A percentile compares a stretch with the other conserved stretches of the same genome.
Evolutionary conservation across 1,284 basidiomycete species (phyloP).

Genomic region (Schizophyllum commune): DNA sequence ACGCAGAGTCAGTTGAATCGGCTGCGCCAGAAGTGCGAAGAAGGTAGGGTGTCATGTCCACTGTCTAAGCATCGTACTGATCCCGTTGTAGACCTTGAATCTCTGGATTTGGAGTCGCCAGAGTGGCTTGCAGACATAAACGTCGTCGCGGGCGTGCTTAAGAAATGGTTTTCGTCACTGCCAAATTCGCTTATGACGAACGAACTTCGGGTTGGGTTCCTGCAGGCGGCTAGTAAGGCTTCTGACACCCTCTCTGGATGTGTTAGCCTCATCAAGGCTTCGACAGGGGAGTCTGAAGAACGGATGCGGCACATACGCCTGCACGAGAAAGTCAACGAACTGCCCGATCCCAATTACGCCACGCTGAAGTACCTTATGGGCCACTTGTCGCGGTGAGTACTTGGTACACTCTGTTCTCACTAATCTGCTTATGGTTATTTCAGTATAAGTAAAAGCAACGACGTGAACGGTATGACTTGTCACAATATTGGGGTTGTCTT

Average conservation of each 20-base stretch:
- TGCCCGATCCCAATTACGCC: slow-evolving; percentile 97
- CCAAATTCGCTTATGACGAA: slow-evolving; percentile 91
- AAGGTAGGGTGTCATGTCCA: slow-evolving; percentile 45
- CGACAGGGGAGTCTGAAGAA: slow-evolving; percentile 84
- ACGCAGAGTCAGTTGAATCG: slow-evolving; percentile 84
- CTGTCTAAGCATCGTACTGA: slow-evolving; percentile 5
- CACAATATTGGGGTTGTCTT: slow-evolving; percentile 97
- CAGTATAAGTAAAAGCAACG: slow-evolving; percentile 70
- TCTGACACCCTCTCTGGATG: slow-evolving; percentile 5
- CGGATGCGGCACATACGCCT: slow-evolving; percentile 85
- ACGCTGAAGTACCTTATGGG: slow-evolving; percentile 95
- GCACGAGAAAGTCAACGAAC: slow-evolving; percentile 95
- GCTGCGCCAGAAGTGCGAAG: slow-evolving; percentile 81
- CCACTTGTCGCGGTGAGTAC: slow-evolving; percentile 76
- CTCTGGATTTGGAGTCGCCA: slow-evolving; percentile 77
- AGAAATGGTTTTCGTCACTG: slow-evolving; percentile 94
- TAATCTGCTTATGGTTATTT: slow-evolving; percentile 1
- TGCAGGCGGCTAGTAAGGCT: slow-evolving; percentile 87
- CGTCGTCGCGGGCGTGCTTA: slow-evolving; percentile 88
- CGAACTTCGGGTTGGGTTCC: slow-evolving; percentile 82
- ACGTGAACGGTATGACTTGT: slow-evolving; percentile 87
- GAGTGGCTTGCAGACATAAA: slow-evolving; percentile 95
- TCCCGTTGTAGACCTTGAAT: slow-evolving; percentile 66
- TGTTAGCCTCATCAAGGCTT: slow-evolving; percentile 3
- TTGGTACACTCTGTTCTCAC: neutral